phyloP scores from a whole-genome alignment of 1,284 basidiomycete species.

The Cronartium ribicola region DNA sequence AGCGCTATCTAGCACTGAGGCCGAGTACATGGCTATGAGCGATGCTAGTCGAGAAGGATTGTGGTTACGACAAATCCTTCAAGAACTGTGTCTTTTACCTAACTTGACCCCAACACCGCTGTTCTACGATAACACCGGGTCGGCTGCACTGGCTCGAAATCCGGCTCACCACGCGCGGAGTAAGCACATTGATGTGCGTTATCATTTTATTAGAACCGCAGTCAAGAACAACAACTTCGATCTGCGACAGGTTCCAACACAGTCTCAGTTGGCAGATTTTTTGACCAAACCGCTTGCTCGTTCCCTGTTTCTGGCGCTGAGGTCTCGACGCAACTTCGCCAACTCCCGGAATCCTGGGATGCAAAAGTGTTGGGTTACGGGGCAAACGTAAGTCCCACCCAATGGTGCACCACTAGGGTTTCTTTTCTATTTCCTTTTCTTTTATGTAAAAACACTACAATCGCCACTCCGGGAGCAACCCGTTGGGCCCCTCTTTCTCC shows the following conservation, averaged over 20 bases:
- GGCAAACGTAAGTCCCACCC: background rate
- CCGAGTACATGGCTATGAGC: background rate
- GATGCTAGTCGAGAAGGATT: background rate
- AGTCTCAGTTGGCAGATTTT: background rate
- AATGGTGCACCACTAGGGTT: background rate
- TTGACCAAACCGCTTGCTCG: slow-evolving; percentile 4
- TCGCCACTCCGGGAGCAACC: background rate
- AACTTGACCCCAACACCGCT: too few relatives aligned
- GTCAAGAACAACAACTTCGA: background rate
- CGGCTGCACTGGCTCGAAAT: slow-evolving; percentile 14
- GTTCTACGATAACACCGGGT: too few relatives aligned
- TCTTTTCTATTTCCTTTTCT: background rate
- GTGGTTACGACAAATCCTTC: slow-evolving; percentile 2
- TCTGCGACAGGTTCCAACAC: background rate
- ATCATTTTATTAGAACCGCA: background rate
- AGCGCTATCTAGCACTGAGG: background rate
- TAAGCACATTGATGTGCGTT: slow-evolving; percentile 13
- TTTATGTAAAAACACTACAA: background rate
- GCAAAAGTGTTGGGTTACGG: too few relatives aligned
- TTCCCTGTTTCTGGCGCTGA: background rate
- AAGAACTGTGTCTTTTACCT: background rate
- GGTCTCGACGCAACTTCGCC: background rate
- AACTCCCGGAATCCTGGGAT: background rate
- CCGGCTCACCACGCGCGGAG: slow-evolving; percentile 10
- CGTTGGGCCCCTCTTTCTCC: too few relatives aligned